Base-by-base conservation (phyloP, 164 flowering plant genomes). In the Brasenia schreberi region DNA sequence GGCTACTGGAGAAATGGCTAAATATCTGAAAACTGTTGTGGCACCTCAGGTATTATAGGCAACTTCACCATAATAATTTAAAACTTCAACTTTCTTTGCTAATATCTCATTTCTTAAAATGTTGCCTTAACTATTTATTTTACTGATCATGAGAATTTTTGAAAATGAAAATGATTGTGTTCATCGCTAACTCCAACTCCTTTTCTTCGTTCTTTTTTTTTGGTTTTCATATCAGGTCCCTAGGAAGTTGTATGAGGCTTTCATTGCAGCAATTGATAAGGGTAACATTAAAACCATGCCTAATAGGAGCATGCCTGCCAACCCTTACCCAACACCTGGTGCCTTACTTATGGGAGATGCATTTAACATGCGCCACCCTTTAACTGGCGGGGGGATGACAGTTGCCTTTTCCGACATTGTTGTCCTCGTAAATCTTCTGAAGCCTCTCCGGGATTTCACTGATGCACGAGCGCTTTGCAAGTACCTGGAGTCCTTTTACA, bases 361-460 rank as follows among this genome's bases (percentile, higher is more conserved):
- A 65, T 90, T 92, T 72, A 89, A 89, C 69, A 87, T 89, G 96
- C 88, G 93, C 44, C 96, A 89, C 69, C 96, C 96, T 67, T 79
- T 92, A 72, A 92, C 97, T 49, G 98, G 98, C 6, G 97, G 98
- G 60, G 96, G 96, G 69, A 89, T 89, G 96, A 89, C 96, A 12
- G 96, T 89, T 64, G 92, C 96, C 19, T 77, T 92, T 19, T 84
- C 97, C 62, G 98, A 92, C 76, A 87, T 90, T 66, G 96, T 79
- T 61, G 83, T 92, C 19, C 79, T 92, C n/a, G 80, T 85, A 43
- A 68, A 90, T 70, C 97, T 92, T 73, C 92, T 92, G 63, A 81
- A 71, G 75, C 96, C 93, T 66, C 79, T 92, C 71, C 68, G 61
- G 7, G 81, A 90, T 75, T 74, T 90, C 19, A 73, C 78, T 72